Base-by-base conservation (phyloP, 2,329 filamentous ascomycete genomes). In the Xylariaceae sp. region DNA sequence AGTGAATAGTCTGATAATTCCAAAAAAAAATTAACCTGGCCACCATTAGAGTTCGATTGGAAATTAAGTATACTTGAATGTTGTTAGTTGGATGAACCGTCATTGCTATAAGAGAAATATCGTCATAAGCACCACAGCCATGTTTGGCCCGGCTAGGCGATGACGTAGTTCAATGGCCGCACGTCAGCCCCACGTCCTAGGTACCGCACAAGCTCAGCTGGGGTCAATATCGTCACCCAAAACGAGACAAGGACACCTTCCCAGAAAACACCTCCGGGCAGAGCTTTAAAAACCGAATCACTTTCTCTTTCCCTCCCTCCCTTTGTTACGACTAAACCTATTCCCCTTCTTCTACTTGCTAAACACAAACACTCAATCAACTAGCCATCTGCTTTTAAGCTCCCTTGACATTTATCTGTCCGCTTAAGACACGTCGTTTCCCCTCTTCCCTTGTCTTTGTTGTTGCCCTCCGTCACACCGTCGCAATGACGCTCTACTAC, bases 401-500 rank as follows among this genome's bases (percentile, higher is more conserved):
- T 16, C 27, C 27, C 27, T 16, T 32, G 27, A 32, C 27, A 32
- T 32, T 16, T 14, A 32, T 16, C 27, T 32, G 4, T 4, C 27
- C 12, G 12, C 27, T 16, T 14, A 8, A 4, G 12, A 12, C 27
- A 16, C 27, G 27, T 32, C 27, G 16, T 8, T 16, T 22, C 38
- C 25, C 42, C 38, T 41, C 44, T 40, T 35, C 38, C n/a, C 8
- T 20, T 8, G 4, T 33, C 39, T 41, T 33, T 41, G 39, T 33
- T 33, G 39, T 16, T 22, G 34, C 25, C 11, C 36, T 37, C 37
- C 41, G 42, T 42, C 51, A 33, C 46, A 49, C 50, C 21, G 48
- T 47, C 60, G 71, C 63, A 35, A 75, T 75, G 72, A 75, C 72
- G 52, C 71, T 75, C 57, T 75, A 75, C 59, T 75, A 74, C 57